phyloP scores from a whole-genome alignment of 257 asterid species.

The Solanum rostratum region DNA sequence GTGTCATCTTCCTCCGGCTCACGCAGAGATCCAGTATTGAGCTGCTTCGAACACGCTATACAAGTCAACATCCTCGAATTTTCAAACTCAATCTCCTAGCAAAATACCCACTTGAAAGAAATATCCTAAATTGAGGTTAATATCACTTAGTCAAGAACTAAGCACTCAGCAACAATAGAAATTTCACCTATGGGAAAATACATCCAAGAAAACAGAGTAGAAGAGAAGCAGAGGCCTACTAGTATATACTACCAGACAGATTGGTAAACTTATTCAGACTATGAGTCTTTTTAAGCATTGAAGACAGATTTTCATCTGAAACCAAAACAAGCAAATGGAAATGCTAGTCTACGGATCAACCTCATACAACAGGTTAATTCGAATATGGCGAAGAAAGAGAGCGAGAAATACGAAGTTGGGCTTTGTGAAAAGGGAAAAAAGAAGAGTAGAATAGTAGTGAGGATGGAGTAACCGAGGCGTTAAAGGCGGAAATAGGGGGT shows the following conservation, averaged over 20 bases:
- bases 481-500: slow-evolving; percentile 1
- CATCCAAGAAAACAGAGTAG: not conserved
- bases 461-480: not conserved
- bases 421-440: slow-evolving; percentile 4
- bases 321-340: not conserved
- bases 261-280: not conserved
- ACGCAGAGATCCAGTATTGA: slow-evolving; percentile 57
- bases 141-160: not conserved
- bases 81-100: not conserved
- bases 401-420: not conserved
- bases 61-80: slow-evolving; percentile 63
- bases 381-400: not conserved
- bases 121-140: not conserved
- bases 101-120: not conserved
- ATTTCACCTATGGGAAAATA: not conserved
- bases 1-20: slow-evolving; percentile 44
- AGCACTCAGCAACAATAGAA: not conserved
- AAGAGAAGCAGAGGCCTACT: not conserved
- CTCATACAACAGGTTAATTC: not conserved
- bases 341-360: not conserved
- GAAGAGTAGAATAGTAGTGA: slow-evolving; percentile 17
- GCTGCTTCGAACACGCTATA: slow-evolving; percentile 87
- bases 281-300: not conserved
- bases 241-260: not conserved
- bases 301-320: not conserved